Evolutionary conservation across 192 early-diverging fungal genomes (phyloP).

Genomic region (Rhizophagus prolifer): DNA sequence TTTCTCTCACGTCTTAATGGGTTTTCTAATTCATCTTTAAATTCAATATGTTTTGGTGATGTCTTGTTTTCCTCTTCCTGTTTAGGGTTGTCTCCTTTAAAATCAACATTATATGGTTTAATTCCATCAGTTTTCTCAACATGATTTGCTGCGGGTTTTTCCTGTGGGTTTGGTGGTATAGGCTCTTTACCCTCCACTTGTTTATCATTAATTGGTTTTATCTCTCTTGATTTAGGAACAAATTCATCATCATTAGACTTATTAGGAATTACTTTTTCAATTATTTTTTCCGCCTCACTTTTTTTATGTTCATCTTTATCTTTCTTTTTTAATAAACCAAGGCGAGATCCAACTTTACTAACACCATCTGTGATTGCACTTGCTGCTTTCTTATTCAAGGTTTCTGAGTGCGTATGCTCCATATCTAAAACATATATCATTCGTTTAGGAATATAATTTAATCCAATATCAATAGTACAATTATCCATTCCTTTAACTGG

Average conservation of each 20-base stretch:
- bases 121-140: background rate
- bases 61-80: background rate
- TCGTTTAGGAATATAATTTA: conserved; percentile 43
- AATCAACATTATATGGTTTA: background rate
- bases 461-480: conserved; percentile 29
- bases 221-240: background rate
- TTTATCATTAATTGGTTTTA: too few species aligned
- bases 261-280: conserved; percentile 33
- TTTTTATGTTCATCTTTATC: conserved; percentile 26
- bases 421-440: conserved; percentile 43
- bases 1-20: background rate
- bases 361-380: conserved; percentile 36
- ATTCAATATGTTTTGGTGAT: background rate
- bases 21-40: background rate
- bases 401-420: conserved; percentile 46
- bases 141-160: background rate
- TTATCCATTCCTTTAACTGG: background rate
- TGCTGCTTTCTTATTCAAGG: conserved; percentile 34
- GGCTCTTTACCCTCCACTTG: background rate
- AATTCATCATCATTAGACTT: background rate
- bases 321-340: conserved; percentile 29
- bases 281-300: conserved; percentile 45
- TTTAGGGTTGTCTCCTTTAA: background rate
- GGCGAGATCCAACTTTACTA: conserved; percentile 24
- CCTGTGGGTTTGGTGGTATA: background rate